Evolutionary conservation across 441 rosid genomes (phyloP), one percentile per base, ranked within the genome.

Genomic region (Populus hybrid): DNA sequence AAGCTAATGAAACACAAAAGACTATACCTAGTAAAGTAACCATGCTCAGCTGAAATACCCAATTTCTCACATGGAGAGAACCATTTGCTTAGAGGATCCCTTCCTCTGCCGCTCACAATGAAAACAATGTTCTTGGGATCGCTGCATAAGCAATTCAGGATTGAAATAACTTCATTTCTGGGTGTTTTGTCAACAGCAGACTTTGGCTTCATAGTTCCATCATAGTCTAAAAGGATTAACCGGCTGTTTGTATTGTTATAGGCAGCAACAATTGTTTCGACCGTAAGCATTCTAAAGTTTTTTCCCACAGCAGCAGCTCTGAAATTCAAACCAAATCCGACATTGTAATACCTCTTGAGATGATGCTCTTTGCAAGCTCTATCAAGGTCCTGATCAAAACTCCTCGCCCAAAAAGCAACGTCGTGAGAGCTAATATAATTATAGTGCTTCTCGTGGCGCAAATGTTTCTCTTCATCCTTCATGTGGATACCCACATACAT

Each of bases 371-470:
- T 76, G 69, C 95, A 94, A 54, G 98, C 90, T 83, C 98, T 88
- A 38, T 84, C 90, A 21, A 94, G 91, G 78, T 92, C 95, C 77
- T 94, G 95, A 77, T 88, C 88, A 10, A 91, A 88, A 81, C 98
- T 94, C 76, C 84, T 81, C 4, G 94, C 91, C 98, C 98, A 94
- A 63, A 92, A 92, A 71, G 89, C 86, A 66, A 92, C 89, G 74
- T 92, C 93, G 72, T 94, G 98, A 57, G 97, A 87, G 80, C 93
- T 94, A 30, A 94, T 83, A 75, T 94, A 94, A 85, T 87, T 94
- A 59, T 90, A 93, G 81, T 30, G 32, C 32, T 30, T 30, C 32
- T 30, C 32, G 32, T 30, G 32, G 32, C 32, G 32, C 32, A 30
- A 74, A 5, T 61, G 82, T 75, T 92, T 92, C 88, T 94, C 98